Conservation (phyloP, 345 rosid genomes). For the Arabidopsis arenosa region DNA sequence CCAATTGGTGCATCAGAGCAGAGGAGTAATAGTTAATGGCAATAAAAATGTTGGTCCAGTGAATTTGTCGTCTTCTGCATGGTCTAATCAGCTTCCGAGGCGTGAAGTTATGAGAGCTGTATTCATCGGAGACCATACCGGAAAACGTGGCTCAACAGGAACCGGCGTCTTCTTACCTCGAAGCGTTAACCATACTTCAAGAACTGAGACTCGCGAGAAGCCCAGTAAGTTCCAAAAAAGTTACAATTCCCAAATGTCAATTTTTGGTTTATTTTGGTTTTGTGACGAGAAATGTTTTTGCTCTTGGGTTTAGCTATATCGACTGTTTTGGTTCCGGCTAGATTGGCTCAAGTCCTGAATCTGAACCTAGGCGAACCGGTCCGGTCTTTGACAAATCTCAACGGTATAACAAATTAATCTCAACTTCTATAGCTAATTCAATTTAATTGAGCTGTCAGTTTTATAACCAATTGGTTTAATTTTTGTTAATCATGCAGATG, state of each 20-base stretch:
- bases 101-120: conserved; percentile 61
- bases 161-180: conserved; percentile 96
- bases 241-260: too few relatives aligned
- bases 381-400: conserved; percentile 37
- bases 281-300: conserved; percentile 9
- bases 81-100: conserved; percentile 52
- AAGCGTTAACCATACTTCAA: conserved; percentile 33
- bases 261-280: neutral
- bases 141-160: conserved; percentile 66
- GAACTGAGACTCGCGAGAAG: conserved; percentile 58
- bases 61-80: conserved; percentile 59
- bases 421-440: neutral
- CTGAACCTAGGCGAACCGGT: conserved; percentile 56
- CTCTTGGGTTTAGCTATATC: conserved; percentile 44
- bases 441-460: neutral
- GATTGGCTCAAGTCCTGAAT: conserved; percentile 75
- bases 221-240: conserved; percentile 49
- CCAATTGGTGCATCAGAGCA: conserved; percentile 43
- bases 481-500: conserved; percentile 19
- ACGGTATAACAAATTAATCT: neutral
- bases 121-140: conserved; percentile 55
- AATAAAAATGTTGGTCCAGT: conserved; percentile 36
- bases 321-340: conserved; percentile 80
- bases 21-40: neutral
- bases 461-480: neutral